Percentiles rank a stretch among this genome's conserved stretches.
Evolutionary conservation across 441 rosid species (phyloP).

Genomic region (Isatis lusitanica): DNA sequence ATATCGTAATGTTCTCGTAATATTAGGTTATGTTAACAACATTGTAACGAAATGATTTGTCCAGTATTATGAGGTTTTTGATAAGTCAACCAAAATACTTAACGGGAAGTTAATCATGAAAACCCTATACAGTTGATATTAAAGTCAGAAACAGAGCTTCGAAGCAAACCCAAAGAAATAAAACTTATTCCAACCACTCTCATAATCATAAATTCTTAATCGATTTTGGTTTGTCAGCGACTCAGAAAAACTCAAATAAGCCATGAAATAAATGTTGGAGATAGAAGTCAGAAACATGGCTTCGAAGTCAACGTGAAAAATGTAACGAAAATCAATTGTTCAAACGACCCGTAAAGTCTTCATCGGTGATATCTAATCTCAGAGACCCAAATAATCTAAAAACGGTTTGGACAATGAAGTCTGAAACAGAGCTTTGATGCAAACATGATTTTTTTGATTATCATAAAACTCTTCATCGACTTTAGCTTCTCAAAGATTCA

Average conservation of each 20-base stretch:
- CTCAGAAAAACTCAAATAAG: too few species aligned
- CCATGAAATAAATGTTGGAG: too few species aligned
- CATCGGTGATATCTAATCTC: neutral
- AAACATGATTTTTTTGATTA: conserved; percentile 2
- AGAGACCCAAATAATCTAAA: neutral
- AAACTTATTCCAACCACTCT: neutral
- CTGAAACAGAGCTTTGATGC: neutral
- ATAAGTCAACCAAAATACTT: neutral
- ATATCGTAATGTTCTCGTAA: conserved; percentile 13
- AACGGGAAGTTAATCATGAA: too few species aligned
- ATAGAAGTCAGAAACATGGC: too few species aligned
- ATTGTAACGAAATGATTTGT: conserved; percentile 6
- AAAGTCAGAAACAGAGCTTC: neutral
- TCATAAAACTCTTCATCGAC: neutral
- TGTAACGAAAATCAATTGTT: too few species aligned
- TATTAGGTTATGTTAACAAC: neutral
- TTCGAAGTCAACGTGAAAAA: too few species aligned
- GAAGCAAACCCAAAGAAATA: neutral
- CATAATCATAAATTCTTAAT: neutral
- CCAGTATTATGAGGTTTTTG: neutral
- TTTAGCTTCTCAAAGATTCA: conserved; percentile 15
- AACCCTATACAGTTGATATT: too few species aligned
- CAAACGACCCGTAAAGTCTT: neutral
- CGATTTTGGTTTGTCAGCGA: too few species aligned
- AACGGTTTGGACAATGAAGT: neutral